Evolutionary conservation across 1,284 basidiomycete species (phyloP), one percentile per base, ranked within the genome.

Genomic region (Irpex lacteus): DNA sequence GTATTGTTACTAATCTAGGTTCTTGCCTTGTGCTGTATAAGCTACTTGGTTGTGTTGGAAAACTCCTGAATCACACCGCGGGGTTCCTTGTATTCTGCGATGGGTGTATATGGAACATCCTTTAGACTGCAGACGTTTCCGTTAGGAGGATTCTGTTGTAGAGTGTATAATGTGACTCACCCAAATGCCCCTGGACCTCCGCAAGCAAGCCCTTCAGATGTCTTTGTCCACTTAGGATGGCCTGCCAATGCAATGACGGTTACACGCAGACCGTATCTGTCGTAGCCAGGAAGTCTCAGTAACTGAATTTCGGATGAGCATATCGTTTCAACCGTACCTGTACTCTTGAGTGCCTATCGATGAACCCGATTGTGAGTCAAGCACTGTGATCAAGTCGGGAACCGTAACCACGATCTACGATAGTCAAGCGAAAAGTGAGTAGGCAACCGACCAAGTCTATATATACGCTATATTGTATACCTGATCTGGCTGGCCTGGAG

Each of bases 211-310:
- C 86, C 87, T 63, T 84, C 75, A 38, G 75, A 67, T 0, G 83
- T 80, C 19, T 73, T 68, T 8, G 85, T 86, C 86, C 86, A 88
- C 60, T 82, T 81, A 15, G 85, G 84, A 13, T 83, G 80, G 6
- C 81, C 84, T 19, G 83, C 82, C 38, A 87, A 77, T 9, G 82
- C 86, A 54, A 88, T 74, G 57, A 88, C 84, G 9, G 83, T 75
- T 7, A 86, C 86, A 37, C 83, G 79, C 50, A 86, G 72, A 8
- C 86, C 85, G 67, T 86, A 86, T 65, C 80, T 81, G 6, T 13
- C 8, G 34, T 15, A 69, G 80, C 81, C 58, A 47, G 18, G 9
- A 47, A 21, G 26, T 26, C 26, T 26, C 26, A 26, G 26, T 26
- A 26, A 26, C 26, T 4, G 3, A 4, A 26, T 3, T 26, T 26